Conservation (phyloP, 805 yeast species). For the Saturnispora sanitii region DNA sequence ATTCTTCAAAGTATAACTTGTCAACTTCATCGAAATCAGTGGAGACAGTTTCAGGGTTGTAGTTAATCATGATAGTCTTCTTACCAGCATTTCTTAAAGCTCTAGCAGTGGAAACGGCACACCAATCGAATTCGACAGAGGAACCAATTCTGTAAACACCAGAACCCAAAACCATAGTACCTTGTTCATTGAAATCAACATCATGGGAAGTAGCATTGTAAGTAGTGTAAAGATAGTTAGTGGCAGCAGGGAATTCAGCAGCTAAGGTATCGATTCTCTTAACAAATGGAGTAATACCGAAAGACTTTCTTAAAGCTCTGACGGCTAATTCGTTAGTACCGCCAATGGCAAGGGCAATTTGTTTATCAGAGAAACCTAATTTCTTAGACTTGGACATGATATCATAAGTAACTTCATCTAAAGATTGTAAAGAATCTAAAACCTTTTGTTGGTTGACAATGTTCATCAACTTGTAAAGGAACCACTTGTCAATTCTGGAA, state of each 20-base stretch:
- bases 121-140: conserved; percentile 98
- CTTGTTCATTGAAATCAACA: conserved; percentile 79
- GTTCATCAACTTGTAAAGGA: conserved; percentile 84
- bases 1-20: conserved; percentile 90
- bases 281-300: conserved; percentile 82
- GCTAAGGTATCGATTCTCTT: conserved; percentile 96
- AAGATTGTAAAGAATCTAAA: conserved; percentile 53
- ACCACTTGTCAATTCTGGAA: conserved; percentile 93
- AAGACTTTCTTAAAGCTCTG: conserved; percentile 69
- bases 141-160: conserved; percentile 99
- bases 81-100: conserved; percentile 77
- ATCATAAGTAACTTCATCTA: conserved; percentile 55
- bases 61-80: conserved; percentile 94
- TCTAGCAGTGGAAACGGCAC: conserved; percentile 96
- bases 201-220: conserved; percentile 86
- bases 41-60: conserved; percentile 98
- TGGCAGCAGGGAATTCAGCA: conserved; percentile 97
- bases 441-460: conserved; percentile 83
- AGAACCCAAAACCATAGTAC: conserved; percentile 92
- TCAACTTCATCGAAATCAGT: conserved; percentile 98
- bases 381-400: conserved; percentile 74
- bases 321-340: conserved; percentile 63
- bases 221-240: conserved; percentile 92
- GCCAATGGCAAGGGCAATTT: conserved; percentile 70
- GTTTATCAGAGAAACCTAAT: conserved; percentile 91